Conservation (phyloP, 2,329 filamentous ascomycete species). For the Alternaria burnsii region DNA sequence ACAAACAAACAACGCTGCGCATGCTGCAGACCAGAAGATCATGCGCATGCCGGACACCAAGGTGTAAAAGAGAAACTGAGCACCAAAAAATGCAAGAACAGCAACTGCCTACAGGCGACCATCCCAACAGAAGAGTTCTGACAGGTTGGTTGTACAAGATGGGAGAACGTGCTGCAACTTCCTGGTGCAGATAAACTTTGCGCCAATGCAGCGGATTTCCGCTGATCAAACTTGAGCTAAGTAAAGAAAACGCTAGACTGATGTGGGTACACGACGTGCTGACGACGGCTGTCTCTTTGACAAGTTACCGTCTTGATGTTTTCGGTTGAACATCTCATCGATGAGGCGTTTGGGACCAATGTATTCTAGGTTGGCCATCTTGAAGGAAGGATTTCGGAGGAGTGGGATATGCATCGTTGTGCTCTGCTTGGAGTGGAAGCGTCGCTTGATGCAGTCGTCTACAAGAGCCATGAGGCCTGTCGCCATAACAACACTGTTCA, state of each 20-base stretch:
- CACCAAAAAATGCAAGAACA: constrained; percentile 21
- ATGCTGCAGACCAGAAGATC: constrained; percentile 15
- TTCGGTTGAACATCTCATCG: constrained; percentile 69
- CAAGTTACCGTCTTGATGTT: constrained; percentile 26
- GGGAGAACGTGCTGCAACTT: constrained; percentile 33
- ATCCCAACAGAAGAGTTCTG: constrained; percentile 34
- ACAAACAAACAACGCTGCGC: constrained; percentile 37
- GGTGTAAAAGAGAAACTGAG: constrained; percentile 23
- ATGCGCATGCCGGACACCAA: constrained; percentile 26
- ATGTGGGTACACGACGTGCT: constrained; percentile 31
- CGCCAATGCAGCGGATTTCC: constrained; percentile 19
- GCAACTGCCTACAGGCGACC: constrained; percentile 20
- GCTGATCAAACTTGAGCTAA: constrained; percentile 27
- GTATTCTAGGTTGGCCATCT: constrained; percentile 66
- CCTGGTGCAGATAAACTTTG: constrained; percentile 22
- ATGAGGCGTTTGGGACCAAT: constrained; percentile 69
- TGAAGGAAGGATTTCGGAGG: constrained; percentile 59
- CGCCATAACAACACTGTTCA: constrained; percentile 79
- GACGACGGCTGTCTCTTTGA: constrained; percentile 40
- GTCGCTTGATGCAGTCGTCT: constrained; percentile 87
- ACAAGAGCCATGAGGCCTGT: constrained; percentile 89
- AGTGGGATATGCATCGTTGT: constrained; percentile 63
- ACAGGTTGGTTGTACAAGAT: constrained; percentile 34
- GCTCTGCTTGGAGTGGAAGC: constrained; percentile 69
- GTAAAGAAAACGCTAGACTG: constrained; percentile 16